A percentile compares a stretch with the other conserved stretches of the same genome.
Evolutionary conservation across 805 yeast genomes (phyloP).

Genomic region (Candida dajiaensis): DNA sequence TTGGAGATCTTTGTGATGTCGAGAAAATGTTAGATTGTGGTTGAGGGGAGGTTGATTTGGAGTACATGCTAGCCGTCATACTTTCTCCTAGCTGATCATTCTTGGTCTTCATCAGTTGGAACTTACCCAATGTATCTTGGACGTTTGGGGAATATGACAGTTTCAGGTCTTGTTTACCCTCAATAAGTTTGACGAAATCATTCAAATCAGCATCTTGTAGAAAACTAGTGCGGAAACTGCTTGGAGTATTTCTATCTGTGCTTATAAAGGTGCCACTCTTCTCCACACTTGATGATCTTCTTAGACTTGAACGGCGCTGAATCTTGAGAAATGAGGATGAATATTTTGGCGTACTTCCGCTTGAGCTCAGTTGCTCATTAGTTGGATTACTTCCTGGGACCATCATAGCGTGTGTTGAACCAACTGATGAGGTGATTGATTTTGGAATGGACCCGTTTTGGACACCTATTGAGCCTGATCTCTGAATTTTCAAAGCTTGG

Average conservation of each 20-base stretch:
- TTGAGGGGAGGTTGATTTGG: conserved; percentile 16
- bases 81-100: conserved; percentile 54
- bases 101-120: conserved; percentile 44
- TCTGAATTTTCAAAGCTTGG: conserved; percentile 34
- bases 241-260: conserved; percentile 25
- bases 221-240: conserved; percentile 16
- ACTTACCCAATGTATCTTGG: conserved; percentile 43
- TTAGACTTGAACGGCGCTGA: conserved; percentile 41
- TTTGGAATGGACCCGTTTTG: conserved; percentile 24
- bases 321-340: conserved; percentile 73
- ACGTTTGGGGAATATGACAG: conserved; percentile 25
- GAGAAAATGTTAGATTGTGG: conserved; percentile 10
- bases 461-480: conserved; percentile 27
- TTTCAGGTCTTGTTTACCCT: conserved; percentile 51
- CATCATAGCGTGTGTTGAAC: conserved; percentile 17
- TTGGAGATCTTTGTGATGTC: conserved; percentile 4
- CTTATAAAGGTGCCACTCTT: conserved; percentile 19
- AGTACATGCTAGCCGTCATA: conserved; percentile 42
- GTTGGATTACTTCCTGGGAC: conserved; percentile 15
- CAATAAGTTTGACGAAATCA: conserved; percentile 68
- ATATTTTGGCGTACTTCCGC: conserved; percentile 50
- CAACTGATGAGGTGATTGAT: conserved; percentile 21
- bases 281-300: conserved; percentile 28
- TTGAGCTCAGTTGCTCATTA: conserved; percentile 27
- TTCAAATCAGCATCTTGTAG: conserved; percentile 43